Conservation (phyloP, 139 green algal genomes). For the Chlorella sp. region DNA sequence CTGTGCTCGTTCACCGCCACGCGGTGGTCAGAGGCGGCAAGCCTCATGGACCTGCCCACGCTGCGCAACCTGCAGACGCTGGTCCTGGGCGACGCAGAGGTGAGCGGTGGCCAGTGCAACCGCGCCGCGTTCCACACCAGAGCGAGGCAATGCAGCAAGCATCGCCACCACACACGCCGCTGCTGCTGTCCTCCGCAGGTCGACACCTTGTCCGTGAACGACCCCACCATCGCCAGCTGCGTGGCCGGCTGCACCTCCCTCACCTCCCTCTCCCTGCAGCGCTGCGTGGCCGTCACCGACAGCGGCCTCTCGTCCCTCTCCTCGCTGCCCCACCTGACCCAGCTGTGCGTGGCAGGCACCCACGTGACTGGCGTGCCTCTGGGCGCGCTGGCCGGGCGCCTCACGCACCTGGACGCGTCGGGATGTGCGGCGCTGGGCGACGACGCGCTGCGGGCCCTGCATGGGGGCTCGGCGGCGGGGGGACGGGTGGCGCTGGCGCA, state of each 20-base stretch:
- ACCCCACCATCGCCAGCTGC: background rate
- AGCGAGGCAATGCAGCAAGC: too few relatives aligned
- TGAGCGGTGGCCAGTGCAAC: too few relatives aligned
- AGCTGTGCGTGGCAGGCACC: background rate
- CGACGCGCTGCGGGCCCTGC: too few relatives aligned
- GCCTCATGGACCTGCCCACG: background rate
- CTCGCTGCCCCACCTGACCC: background rate
- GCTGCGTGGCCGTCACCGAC: background rate
- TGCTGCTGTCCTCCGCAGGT: too few relatives aligned
- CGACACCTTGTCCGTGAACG: background rate
- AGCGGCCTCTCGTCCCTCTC: background rate
- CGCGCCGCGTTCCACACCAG: too few relatives aligned
- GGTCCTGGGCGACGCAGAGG: background rate
- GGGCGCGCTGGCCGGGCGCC: too few relatives aligned
- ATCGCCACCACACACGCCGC: too few relatives aligned
- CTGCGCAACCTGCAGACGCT: background rate
- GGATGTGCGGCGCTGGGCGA: background rate
- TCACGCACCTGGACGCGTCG: background rate
- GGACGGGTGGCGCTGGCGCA: too few relatives aligned
- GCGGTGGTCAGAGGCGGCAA: background rate
- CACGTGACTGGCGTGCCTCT: background rate
- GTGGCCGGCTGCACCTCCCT: background rate
- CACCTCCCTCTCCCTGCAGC: background rate
- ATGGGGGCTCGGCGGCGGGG: too few relatives aligned
- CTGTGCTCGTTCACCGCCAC: background rate